Evolutionary conservation across 2,329 filamentous ascomycete species (phyloP), one percentile per base, ranked within the genome.

Genomic region (Colletotrichum sp.): DNA sequence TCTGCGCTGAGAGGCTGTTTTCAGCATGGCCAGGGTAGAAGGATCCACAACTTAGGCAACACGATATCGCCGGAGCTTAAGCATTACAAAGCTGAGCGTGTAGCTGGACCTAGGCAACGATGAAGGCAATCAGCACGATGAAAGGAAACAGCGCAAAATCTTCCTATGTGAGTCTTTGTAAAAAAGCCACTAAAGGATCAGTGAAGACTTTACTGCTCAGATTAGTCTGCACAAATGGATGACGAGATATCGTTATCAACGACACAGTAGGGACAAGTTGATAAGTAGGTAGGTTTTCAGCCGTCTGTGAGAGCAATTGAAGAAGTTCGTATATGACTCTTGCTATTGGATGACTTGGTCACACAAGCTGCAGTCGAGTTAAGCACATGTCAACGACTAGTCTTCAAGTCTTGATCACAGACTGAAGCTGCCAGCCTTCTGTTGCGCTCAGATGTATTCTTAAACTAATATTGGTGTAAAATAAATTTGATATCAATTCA

Each of bases 241-340:
- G 0, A 39, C 0, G 36, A 39, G 2, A 39, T 2, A 18, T 0
- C 0, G 0, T 39, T 39, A 39, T 39, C 16, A 39, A 39, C 15
- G 0, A 18, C 4, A 18, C 15, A 39, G 15, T 16, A 39, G 36
- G 36, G 2, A 3, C 36, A 39, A 1, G 4, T 39, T 39, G 2
- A 39, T 8, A 2, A 3, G 36, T 26, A 26, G 26, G 26, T 39
- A 39, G 34, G 34, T 36, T 36, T 1, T 36, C 0, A 0, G 36
- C 36, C 16, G 36, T 18, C 36, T 0, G 36, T 18, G 15, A 18
- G 1, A 39, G 10, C 43, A 3, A 7, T 5, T 21, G 43, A 52
- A 7, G 43, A 21, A 52, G n/a, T 52, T 24, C 10, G 1, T 2
- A 21, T 4, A 52, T 1, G n/a, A 12, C n/a, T 52, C 12, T 52